Percentiles rank a stretch among this genome's conserved stretches.
These are phyloP conservation scores for Phylloporus arenicola DNA, from an alignment of 768 basidiomycete species.

Conservation along the genomic window DNA sequence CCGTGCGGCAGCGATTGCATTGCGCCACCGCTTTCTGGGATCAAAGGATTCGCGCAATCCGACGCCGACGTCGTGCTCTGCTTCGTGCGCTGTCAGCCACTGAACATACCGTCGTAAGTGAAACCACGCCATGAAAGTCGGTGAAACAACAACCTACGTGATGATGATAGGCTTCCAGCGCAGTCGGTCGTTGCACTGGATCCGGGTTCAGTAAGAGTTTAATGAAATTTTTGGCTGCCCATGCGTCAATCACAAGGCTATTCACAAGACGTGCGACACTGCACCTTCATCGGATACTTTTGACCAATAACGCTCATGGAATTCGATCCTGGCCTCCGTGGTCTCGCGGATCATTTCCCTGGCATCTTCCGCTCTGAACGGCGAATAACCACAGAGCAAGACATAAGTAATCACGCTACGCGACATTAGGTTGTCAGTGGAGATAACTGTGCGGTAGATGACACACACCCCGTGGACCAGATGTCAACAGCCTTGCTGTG, in stretches of 20 bases:
- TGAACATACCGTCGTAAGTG: conserved; percentile 20
- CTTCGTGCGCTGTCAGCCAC: conserved; percentile 70
- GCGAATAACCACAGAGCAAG: conserved; percentile 90
- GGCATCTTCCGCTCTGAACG: conserved; percentile 82
- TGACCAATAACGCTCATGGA: conserved; percentile 93
- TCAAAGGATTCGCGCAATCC: conserved; percentile 83
- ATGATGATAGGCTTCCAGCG: conserved; percentile 62
- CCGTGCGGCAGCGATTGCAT: conserved; percentile 54
- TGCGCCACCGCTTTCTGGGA: conserved; percentile 66
- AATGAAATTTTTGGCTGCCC: conserved; percentile 80
- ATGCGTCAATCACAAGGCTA: not conserved
- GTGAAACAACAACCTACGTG: conserved; percentile 40
- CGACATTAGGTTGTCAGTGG: not conserved
- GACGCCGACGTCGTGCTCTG: conserved; percentile 67
- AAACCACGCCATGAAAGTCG: not conserved
- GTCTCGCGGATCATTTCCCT: conserved; percentile 77
- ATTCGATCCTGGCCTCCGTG: conserved; percentile 77
- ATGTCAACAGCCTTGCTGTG: conserved; percentile 92
- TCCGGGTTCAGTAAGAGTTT: conserved; percentile 63
- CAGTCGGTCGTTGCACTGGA: conserved; percentile 66
- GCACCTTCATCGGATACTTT: conserved; percentile 76
- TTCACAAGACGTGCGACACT: conserved; percentile 3
- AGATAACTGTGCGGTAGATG: not conserved
- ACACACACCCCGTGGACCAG: conserved; percentile 82
- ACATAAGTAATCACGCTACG: conserved; percentile 90